Conservation (phyloP, 352 stramenopile genomes). For the Phytophthora sansomeana region DNA sequence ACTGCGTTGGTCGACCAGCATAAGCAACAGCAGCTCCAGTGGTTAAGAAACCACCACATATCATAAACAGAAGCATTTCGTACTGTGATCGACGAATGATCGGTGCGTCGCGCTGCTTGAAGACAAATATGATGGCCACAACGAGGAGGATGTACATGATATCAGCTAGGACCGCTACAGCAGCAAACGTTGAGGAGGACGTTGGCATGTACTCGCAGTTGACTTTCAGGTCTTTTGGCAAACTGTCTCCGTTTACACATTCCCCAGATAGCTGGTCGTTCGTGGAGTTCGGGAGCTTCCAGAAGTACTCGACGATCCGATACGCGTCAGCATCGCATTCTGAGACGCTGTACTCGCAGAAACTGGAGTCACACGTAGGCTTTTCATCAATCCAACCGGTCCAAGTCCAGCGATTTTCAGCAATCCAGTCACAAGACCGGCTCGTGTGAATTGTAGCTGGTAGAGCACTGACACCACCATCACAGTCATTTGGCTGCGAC, state of each 20-base stretch:
- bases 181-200: slow-evolving; percentile 29
- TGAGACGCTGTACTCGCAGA: slow-evolving; percentile 51
- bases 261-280: slow-evolving; percentile 37
- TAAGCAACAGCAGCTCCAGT: slow-evolving; percentile 40
- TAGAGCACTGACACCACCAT: slow-evolving; percentile 39
- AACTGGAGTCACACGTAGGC: slow-evolving; percentile 46
- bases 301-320: slow-evolving; percentile 46
- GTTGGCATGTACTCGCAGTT: slow-evolving; percentile 53
- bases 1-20: slow-evolving; percentile 34
- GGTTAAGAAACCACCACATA: slow-evolving; percentile 48
- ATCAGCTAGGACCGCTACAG: slow-evolving; percentile 5
- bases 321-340: slow-evolving; percentile 36
- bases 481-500: slow-evolving; percentile 49
- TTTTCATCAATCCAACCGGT: slow-evolving; percentile 42
- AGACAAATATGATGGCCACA: slow-evolving; percentile 34
- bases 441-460: slow-evolving; percentile 44
- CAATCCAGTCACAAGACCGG: slow-evolving; percentile 57
- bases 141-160: slow-evolving; percentile 32
- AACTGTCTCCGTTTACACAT: slow-evolving; percentile 28
- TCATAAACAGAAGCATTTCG: slow-evolving; percentile 53
- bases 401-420: slow-evolving; percentile 34
- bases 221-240: slow-evolving; percentile 34
- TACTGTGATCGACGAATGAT: slow-evolving; percentile 62
- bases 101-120: slow-evolving; percentile 37
- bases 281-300: slow-evolving; percentile 38